Base-by-base conservation (phyloP, 495 filamentous ascomycete species). In the Aspergillus cristatus region DNA sequence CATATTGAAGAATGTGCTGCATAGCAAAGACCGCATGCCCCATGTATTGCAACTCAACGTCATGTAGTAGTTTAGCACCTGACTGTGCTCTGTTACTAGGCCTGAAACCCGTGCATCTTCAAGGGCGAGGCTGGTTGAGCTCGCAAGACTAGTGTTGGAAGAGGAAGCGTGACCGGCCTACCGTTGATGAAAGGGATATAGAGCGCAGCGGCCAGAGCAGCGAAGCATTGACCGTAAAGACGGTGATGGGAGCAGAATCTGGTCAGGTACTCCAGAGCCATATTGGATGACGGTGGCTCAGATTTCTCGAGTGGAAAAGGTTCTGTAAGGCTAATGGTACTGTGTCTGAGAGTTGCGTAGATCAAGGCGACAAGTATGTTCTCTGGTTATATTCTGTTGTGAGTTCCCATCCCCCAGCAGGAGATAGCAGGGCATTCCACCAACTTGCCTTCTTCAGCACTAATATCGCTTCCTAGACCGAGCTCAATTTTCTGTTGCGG, bases 81-180 rank as follows among this genome's bases (percentile, higher is more conserved):
- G 32, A 6, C 22, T 5, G 18, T 48, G 46, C 3, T 47, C 37
- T 0, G 34, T 41, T 7, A 51, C 20, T 17, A 55, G 36, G 34
- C 41, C 37, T 30, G 38, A 31, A 20, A n/a, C n/a, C n/a, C n/a
- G n/a, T n/a, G n/a, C n/a, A n/a, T n/a, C n/a, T n/a, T n/a, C n/a
- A 45, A 42, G 30, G 45, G 39, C 18, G 24, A 8, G 26, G 41
- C 10, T 30, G 28, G 13, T 11, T 14, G n/a, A 11, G 28, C 5
- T 30, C 4, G 28, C 54, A 82, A 89, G 55, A 75, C 26, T 18
- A 20, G 28, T 46, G 43, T 52, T 36, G 48, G 46, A 33, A 47
- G 28, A 1, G 52, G 47, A 18, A 56, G 53, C 0, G 32, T 48
- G 36, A 52, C 14, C 7, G 28, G 13, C 22, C 20, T 42, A 1